Evolutionary conservation across 225 moss, liverwort and hornwort genomes (phyloP).

Genomic region (Asterella californica): DNA sequence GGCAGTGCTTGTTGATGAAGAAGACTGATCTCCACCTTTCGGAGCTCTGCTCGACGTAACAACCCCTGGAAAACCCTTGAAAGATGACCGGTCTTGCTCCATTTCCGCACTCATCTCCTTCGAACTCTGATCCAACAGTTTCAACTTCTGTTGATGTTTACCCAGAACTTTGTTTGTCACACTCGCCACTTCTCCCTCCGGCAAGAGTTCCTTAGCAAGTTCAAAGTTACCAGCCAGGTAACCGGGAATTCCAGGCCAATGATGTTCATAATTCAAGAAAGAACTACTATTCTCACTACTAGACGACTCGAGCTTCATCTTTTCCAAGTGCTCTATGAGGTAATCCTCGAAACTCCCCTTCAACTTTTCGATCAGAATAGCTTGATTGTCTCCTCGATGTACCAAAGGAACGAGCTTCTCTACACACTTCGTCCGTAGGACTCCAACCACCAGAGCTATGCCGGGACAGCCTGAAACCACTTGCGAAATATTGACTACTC

Average conservation of each 20-base stretch:
- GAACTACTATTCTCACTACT: background rate
- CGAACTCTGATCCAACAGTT: background rate
- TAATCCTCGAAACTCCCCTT: too few relatives aligned
- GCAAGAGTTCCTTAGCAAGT: background rate
- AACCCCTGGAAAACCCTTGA: background rate
- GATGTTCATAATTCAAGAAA: background rate
- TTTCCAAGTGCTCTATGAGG: background rate
- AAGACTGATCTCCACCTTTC: background rate
- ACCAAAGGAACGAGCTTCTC: background rate
- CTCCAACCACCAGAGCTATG: background rate
- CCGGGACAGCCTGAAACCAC: slow-evolving; percentile 8
- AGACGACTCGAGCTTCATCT: background rate
- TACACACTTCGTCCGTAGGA: slow-evolving; percentile 1
- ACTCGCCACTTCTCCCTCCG: background rate
- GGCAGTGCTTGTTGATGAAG: background rate
- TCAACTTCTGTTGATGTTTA: background rate
- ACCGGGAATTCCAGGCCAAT: background rate
- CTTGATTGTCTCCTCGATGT: background rate
- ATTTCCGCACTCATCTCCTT: background rate
- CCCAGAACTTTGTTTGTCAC: background rate
- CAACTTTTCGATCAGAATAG: too few relatives aligned
- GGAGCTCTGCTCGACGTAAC: too few relatives aligned
- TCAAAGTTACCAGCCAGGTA: background rate
- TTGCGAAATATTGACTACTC: too few relatives aligned
- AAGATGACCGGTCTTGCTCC: background rate